Evolutionary conservation across 495 filamentous ascomycete genomes (phyloP).

Genomic region (Aspergillus carlsbadensis): DNA sequence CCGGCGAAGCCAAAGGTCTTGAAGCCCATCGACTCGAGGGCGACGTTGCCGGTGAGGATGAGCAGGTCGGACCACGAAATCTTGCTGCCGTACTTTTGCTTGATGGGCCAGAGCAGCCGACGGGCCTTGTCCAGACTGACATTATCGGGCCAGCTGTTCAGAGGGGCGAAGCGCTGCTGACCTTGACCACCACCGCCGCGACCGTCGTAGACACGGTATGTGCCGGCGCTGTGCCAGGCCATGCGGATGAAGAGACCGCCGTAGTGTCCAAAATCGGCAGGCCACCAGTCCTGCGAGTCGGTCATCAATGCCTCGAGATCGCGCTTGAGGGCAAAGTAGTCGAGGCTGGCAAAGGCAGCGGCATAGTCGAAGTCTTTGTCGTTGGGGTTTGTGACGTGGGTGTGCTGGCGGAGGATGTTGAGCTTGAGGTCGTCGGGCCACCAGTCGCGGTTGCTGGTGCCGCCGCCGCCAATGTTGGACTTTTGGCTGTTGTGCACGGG

Average conservation of each 20-base stretch:
- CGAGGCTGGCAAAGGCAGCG: slow-evolving; percentile 65
- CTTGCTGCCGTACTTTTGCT: slow-evolving; percentile 79
- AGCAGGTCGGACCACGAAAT: slow-evolving; percentile 74
- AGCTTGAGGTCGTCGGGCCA: slow-evolving; percentile 65
- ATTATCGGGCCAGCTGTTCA: slow-evolving; percentile 81
- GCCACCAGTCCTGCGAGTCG: slow-evolving; percentile 75
- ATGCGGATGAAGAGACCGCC: slow-evolving; percentile 74
- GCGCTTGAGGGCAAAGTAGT: slow-evolving; percentile 70
- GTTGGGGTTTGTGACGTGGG: slow-evolving; percentile 56
- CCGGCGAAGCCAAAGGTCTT: slow-evolving; percentile 71
- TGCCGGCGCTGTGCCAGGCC: slow-evolving; percentile 76
- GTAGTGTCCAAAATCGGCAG: slow-evolving; percentile 75
- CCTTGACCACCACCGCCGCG: slow-evolving; percentile 69
- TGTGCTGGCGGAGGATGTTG: slow-evolving; percentile 71
- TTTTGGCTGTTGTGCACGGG: slow-evolving; percentile 12
- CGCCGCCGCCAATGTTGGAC: slow-evolving; percentile 58
- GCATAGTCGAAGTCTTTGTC: slow-evolving; percentile 65
- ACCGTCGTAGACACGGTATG: slow-evolving; percentile 69
- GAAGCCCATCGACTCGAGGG: slow-evolving; percentile 72
- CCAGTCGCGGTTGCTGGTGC: slow-evolving; percentile 65
- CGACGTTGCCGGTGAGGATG: slow-evolving; percentile 69
- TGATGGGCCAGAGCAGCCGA: slow-evolving; percentile 74
- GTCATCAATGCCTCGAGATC: slow-evolving; percentile 66
- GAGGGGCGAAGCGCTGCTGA: slow-evolving; percentile 72
- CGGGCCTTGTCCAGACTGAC: slow-evolving; percentile 74